A percentile compares a stretch with the other conserved stretches of the same genome.
Evolutionary conservation across 2,329 filamentous ascomycete genomes (phyloP).

Genomic region (Lanzia echinophila): DNA sequence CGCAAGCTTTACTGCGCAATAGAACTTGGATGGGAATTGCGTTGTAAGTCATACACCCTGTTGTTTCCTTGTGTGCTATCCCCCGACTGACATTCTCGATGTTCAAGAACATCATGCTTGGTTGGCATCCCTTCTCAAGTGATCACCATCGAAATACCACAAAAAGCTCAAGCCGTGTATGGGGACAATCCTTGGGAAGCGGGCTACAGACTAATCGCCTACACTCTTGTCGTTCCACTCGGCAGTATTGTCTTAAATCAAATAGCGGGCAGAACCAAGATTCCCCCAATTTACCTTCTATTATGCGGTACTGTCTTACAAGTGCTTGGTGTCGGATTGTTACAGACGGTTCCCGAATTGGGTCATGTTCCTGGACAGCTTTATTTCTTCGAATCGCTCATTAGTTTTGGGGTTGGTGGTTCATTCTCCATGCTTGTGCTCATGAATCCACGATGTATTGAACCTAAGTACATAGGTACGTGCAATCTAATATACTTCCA

Average conservation of each 20-base stretch:
- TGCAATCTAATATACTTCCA: not conserved
- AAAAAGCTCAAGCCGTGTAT: constrained; percentile 13
- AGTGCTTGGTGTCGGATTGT: constrained; percentile 9
- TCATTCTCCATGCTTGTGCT: constrained; percentile 36
- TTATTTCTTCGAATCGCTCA: constrained; percentile 47
- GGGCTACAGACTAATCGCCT: not conserved
- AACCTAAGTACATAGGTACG: not conserved
- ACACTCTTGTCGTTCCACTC: not conserved
- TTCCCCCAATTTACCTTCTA: not conserved
- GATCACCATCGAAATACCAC: constrained; percentile 13
- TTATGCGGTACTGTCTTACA: constrained; percentile 4
- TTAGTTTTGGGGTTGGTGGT: constrained; percentile 45
- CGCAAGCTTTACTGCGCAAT: constrained; percentile 10
- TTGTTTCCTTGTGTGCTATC: not conserved
- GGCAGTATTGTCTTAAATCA: not conserved
- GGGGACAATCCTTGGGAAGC: constrained; percentile 7
- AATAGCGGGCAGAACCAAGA: not conserved
- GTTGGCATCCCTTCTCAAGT: constrained; percentile 13
- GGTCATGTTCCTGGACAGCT: not conserved
- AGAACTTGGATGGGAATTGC: constrained; percentile 10
- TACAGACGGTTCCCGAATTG: constrained; percentile 1
- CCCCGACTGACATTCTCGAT: not conserved
- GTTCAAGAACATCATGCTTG: constrained; percentile 10
- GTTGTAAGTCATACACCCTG: constrained; percentile 6
- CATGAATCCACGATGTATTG: constrained; percentile 43